Percentiles rank a stretch among this genome's conserved stretches.
phyloP scores from a whole-genome alignment of 768 basidiomycete genomes.

The Suillus bovinus region DNA sequence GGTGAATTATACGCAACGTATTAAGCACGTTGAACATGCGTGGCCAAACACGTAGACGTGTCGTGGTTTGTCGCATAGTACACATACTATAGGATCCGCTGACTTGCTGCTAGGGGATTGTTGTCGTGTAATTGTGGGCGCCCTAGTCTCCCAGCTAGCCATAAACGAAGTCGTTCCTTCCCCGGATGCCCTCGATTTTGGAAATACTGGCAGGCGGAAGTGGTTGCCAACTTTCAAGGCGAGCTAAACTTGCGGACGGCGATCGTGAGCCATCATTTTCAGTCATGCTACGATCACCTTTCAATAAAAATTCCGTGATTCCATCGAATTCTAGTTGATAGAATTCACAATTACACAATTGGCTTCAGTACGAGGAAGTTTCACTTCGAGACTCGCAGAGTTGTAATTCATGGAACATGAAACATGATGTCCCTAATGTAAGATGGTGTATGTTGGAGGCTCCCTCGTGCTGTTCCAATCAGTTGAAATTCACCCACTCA shows the following conservation, averaged over 20 bases:
- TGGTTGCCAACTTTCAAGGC: constrained; percentile 50
- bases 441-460: too few relatives aligned
- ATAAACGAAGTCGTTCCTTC: neutral
- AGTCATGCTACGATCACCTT: constrained; percentile 28
- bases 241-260: constrained; percentile 33
- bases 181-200: constrained; percentile 34
- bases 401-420: too few relatives aligned
- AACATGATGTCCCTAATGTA: too few relatives aligned
- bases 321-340: constrained; percentile 36
- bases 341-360: constrained; percentile 24
- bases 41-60: constrained; percentile 48
- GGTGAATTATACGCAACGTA: constrained; percentile 31
- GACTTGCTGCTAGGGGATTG: constrained; percentile 43
- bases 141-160: constrained; percentile 18
- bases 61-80: constrained; percentile 59
- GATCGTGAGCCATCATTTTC: constrained; percentile 37
- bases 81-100: constrained; percentile 50
- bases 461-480: too few relatives aligned
- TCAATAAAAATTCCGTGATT: constrained; percentile 27
- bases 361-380: constrained; percentile 24
- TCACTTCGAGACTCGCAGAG: too few relatives aligned
- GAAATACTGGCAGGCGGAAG: constrained; percentile 46
- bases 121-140: constrained; percentile 36
- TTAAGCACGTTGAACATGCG: constrained; percentile 13
- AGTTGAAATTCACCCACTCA: too few relatives aligned